Percentiles rank a stretch among this genome's conserved stretches.
phyloP scores from a whole-genome alignment of 2,329 filamentous ascomycete species.

The Didymella keratinophila region DNA sequence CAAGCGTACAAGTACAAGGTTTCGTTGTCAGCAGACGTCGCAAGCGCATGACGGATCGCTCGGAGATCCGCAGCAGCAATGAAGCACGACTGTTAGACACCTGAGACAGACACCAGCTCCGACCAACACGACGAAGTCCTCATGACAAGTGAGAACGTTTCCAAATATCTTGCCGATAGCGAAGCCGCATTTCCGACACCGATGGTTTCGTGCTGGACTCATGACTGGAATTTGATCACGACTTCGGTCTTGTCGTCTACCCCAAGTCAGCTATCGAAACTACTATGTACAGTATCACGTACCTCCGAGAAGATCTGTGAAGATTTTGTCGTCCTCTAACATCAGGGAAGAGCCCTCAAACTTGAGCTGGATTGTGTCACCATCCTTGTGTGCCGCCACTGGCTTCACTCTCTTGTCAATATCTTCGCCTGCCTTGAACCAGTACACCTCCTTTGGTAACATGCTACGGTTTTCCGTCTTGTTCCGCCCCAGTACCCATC shows the following conservation, averaged over 20 bases:
- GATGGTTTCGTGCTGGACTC: background rate
- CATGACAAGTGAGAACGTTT: background rate
- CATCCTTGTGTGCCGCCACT: constrained; percentile 30
- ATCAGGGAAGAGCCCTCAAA: constrained; percentile 30
- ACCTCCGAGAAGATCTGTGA: constrained; percentile 31
- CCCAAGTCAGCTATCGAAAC: constrained; percentile 5
- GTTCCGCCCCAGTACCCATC: constrained; percentile 33
- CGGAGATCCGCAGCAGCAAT: background rate
- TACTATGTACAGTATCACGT: background rate
- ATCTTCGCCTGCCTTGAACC: constrained; percentile 30
- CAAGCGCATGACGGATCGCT: background rate
- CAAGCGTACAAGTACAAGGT: background rate
- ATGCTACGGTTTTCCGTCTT: constrained; percentile 34
- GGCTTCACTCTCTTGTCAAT: constrained; percentile 21
- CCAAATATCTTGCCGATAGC: background rate
- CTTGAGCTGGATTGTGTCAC: constrained; percentile 26
- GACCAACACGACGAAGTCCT: background rate
- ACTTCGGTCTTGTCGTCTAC: constrained; percentile 16
- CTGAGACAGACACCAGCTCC: background rate
- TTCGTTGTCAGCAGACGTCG: background rate
- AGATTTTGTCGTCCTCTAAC: constrained; percentile 26
- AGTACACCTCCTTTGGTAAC: constrained; percentile 35
- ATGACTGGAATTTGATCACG: constrained; percentile 22
- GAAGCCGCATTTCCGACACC: background rate
- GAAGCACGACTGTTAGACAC: background rate